Percentiles rank a stretch among this genome's conserved stretches.
Evolutionary conservation across 768 basidiomycete species (phyloP).

Genomic region (Pholiota molesta): DNA sequence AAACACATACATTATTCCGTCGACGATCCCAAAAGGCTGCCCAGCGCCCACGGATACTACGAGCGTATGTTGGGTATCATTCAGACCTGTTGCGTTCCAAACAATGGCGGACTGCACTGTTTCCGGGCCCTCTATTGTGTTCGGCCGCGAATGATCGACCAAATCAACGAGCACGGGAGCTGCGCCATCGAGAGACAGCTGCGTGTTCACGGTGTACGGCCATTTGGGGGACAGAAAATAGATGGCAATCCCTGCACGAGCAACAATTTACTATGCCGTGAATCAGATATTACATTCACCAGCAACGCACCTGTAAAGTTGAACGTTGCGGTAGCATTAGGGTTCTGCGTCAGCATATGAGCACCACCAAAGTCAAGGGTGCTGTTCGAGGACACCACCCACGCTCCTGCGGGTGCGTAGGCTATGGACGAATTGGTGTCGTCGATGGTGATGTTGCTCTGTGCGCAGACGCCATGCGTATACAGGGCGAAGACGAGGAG

Average conservation of each 20-base stretch:
- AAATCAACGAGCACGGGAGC: slow-evolving; percentile 37
- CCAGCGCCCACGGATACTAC: slow-evolving; percentile 39
- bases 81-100: slow-evolving; percentile 37
- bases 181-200: slow-evolving; percentile 41
- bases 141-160: slow-evolving; percentile 36
- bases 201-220: slow-evolving; percentile 47
- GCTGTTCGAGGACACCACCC: slow-evolving; percentile 32
- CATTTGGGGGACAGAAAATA: slow-evolving; percentile 48
- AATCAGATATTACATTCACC: not conserved
- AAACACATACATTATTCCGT: slow-evolving; percentile 40
- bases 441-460: slow-evolving; percentile 36
- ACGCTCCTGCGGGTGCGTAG: slow-evolving; percentile 34
- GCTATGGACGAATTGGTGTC: slow-evolving; percentile 32
- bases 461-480: slow-evolving; percentile 2
- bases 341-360: slow-evolving; percentile 34
- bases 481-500: slow-evolving; percentile 4
- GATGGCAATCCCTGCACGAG: slow-evolving; percentile 40
- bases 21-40: slow-evolving; percentile 39
- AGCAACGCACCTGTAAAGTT: slow-evolving; percentile 40
- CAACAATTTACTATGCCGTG: not conserved
- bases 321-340: slow-evolving; percentile 42
- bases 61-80: slow-evolving; percentile 37
- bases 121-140: slow-evolving; percentile 35
- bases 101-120: slow-evolving; percentile 39
- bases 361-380: slow-evolving; percentile 36